A percentile compares a stretch with the other conserved stretches of the same genome.
phyloP scores from a whole-genome alignment of 176 grass and related monocot species.

The Cenchrus americanus region DNA sequence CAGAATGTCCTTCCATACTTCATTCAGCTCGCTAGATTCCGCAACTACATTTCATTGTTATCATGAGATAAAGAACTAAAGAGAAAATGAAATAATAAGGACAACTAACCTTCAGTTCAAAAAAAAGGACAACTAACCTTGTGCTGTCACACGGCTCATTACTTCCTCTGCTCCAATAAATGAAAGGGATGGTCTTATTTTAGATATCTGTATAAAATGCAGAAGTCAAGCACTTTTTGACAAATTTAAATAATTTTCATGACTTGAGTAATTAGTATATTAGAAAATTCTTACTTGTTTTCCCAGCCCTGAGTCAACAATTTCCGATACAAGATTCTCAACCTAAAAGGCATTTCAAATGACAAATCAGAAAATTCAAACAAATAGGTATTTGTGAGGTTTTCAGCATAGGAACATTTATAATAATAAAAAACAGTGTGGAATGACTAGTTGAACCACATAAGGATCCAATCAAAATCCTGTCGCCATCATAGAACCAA shows the following conservation, averaged over 20 bases:
- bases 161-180: conserved; percentile 98
- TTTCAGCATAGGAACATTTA: conserved; percentile 31
- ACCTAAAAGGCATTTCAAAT: conserved; percentile 57
- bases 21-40: conserved; percentile 77
- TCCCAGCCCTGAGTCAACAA: conserved; percentile 86
- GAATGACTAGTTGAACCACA: conserved; percentile 21
- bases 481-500: not conserved
- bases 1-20: conserved; percentile 97
- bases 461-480: conserved; percentile 13
- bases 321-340: conserved; percentile 93
- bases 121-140: conserved; percentile 64
- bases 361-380: conserved; percentile 32
- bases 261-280: conserved; percentile 11
- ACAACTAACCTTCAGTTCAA: conserved; percentile 77
- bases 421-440: not conserved
- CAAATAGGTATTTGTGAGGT: conserved; percentile 16
- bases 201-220: conserved; percentile 78
- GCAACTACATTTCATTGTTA: conserved; percentile 71
- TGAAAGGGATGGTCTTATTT: conserved; percentile 85
- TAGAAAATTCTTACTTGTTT: conserved; percentile 72
- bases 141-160: conserved; percentile 94
- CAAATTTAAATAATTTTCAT: conserved; percentile 28
- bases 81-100: conserved; percentile 26
- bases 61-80: conserved; percentile 35
- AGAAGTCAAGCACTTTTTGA: conserved; percentile 34